Base-by-base conservation (phyloP, 2,329 filamentous ascomycete genomes). In the Clonostachys chloroleuca region DNA sequence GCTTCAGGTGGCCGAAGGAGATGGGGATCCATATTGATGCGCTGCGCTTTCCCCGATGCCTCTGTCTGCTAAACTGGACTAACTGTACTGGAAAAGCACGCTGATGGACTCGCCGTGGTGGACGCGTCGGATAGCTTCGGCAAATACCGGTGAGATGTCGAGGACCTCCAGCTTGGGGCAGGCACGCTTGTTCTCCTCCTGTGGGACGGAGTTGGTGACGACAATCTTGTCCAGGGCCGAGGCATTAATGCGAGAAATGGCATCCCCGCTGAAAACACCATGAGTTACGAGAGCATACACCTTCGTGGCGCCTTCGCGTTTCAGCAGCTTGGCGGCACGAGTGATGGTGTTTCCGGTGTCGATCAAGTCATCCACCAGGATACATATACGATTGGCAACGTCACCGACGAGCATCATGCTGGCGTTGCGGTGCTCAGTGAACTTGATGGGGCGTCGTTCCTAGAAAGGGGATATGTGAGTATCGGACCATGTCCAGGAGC, bases 81-180 rank as follows among this genome's bases (percentile, higher is more conserved):
- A 62, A 54, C 54, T 51, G 49, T 67, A 64, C 56, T 69, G 65
- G 54, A 99, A 99, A 45, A 99, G 78, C 51, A 94, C 89, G 65
- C 91, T 96, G 70, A 99, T 96, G 61, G 90, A 96, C 73, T 99
- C 94, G 59, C 94, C 94, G 67, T 97, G 92, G 69, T 99, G 94
- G 49, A 97, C 92, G 52, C 94, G 84, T 53, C 94, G 87, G 57
- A 97, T 96, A 44, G 94, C 89, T 78, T 97, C 92, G 50, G 89
- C 92, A 65, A 97, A 96, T 49, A 96, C 85, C 56, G 89, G 86
- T 46, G 90, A 89, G 51, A 97, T 67, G 61, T 97, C 92, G 52
- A 99, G 73, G 44, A 96, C 87, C 65, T 96, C 91, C 45, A 99
- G 74, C 73, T 97, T 97, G 37, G 87, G 81, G 63, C 92, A 96